A percentile compares a stretch with the other conserved stretches of the same genome.
Evolutionary conservation across 1,284 basidiomycete species (phyloP).

Genomic region (Cutaneotrichosporon dermatis): DNA sequence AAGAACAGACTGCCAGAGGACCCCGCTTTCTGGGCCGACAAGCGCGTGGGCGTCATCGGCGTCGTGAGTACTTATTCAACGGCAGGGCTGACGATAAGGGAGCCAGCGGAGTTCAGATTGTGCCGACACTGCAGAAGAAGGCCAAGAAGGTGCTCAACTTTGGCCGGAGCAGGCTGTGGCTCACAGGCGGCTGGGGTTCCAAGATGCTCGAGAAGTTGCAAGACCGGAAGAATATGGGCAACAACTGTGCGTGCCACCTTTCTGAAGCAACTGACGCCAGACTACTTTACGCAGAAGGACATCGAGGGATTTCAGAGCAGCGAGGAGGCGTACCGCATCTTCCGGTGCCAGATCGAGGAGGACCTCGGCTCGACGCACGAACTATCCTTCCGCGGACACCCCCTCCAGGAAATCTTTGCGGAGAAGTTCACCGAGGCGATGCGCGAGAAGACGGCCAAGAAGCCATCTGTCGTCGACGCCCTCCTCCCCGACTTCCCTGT

Average conservation of each 20-base stretch:
- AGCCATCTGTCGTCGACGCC: conserved; percentile 21
- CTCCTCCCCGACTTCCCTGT: conserved; percentile 26
- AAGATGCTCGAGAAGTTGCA: conserved; percentile 13
- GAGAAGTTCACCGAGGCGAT: conserved; percentile 18
- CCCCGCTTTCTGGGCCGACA: conserved; percentile 14
- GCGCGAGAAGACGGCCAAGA: conserved; percentile 17
- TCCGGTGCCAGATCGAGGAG: conserved; percentile 23
- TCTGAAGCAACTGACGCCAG: not conserved
- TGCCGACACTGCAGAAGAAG: conserved; percentile 21
- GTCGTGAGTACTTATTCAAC: not conserved
- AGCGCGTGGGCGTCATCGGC: conserved; percentile 19
- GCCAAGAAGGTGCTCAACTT: conserved; percentile 27
- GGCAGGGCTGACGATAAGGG: not conserved
- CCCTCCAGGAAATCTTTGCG: conserved; percentile 5
- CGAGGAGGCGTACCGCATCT: conserved; percentile 23
- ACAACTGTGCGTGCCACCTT: not conserved
- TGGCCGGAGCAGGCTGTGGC: conserved; percentile 24
- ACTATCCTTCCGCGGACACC: conserved; percentile 2
- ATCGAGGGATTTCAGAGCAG: conserved; percentile 5
- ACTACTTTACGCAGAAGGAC: conserved; percentile 9
- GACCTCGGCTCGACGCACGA: conserved; percentile 14
- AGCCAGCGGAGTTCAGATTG: conserved; percentile 28
- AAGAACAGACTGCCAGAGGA: conserved; percentile 4
- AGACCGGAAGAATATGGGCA: not conserved
- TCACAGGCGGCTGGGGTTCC: conserved; percentile 26